phyloP scores from a whole-genome alignment of 2,329 filamentous ascomycete genomes.

The Sphaerulina musiva region DNA sequence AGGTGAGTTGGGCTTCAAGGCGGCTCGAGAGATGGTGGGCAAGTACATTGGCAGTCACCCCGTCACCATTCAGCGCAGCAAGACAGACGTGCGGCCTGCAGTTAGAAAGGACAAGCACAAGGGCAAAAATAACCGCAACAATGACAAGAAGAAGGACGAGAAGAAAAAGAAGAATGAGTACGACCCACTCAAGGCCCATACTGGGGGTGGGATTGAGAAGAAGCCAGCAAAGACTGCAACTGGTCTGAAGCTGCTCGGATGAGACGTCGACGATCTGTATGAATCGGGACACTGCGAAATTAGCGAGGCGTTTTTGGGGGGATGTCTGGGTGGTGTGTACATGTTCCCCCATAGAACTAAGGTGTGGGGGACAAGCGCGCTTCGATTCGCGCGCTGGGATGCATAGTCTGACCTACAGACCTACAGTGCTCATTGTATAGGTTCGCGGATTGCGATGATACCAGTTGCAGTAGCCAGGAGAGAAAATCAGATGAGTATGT shows the following conservation, averaged over 20 bases:
- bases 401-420: background rate
- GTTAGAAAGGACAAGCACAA: conserved; percentile 45
- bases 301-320: conserved; percentile 13
- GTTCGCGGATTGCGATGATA: background rate
- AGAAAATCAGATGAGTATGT: conserved; percentile 11
- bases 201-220: conserved; percentile 31
- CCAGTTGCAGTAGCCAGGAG: background rate
- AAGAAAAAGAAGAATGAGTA: conserved; percentile 38
- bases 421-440: background rate
- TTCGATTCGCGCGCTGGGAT: background rate
- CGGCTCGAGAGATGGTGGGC: conserved; percentile 95
- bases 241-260: conserved; percentile 28
- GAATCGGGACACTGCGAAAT: background rate
- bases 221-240: conserved; percentile 22
- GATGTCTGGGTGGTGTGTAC: background rate
- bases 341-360: too few species aligned
- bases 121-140: conserved; percentile 49
- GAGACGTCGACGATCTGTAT: conserved; percentile 1
- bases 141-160: conserved; percentile 35
- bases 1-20: conserved; percentile 92
- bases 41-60: conserved; percentile 99
- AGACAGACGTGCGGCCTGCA: conserved; percentile 79
- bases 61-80: conserved; percentile 69
- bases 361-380: too few species aligned
- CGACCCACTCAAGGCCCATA: conserved; percentile 33